Conservation (phyloP, 2,329 filamentous ascomycete genomes). For the Fulvia fulva region DNA sequence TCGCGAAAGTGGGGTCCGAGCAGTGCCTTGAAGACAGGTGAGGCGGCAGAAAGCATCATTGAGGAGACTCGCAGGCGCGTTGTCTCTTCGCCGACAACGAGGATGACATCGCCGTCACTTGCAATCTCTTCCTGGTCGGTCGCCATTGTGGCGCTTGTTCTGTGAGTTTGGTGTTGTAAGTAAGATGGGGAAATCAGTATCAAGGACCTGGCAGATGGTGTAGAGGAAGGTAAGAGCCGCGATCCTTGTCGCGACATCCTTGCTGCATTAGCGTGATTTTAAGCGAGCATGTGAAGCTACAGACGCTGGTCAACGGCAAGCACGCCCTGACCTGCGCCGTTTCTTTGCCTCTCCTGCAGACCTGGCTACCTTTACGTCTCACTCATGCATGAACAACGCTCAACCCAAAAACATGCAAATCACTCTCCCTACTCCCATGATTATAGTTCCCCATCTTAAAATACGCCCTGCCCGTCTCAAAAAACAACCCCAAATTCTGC, state of each 20-base stretch:
- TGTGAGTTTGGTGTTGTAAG: not conserved
- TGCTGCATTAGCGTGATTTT: not conserved
- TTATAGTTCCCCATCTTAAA: no score
- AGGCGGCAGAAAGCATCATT: not conserved
- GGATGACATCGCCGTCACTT: not conserved
- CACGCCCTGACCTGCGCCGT: not conserved
- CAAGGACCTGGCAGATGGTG: not conserved
- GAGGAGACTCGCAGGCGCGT: not conserved
- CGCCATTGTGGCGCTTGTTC: not conserved
- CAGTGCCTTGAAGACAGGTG: constrained; percentile 1
- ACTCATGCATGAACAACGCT: no score
- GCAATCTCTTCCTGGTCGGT: not conserved
- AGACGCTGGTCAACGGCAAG: not conserved
- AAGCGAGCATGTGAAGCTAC: not conserved
- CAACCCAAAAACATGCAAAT: no score
- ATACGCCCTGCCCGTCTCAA: no score
- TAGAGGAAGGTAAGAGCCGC: not conserved
- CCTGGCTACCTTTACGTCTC: no score
- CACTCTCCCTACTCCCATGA: no score
- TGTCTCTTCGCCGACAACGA: not conserved
- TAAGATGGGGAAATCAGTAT: not conserved
- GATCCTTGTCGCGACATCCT: not conserved
- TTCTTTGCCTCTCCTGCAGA: not conserved
- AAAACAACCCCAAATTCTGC: no score
- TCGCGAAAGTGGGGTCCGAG: not conserved